phyloP scores from a whole-genome alignment of 345 rosid species.

The Abelmoschus esculentus region DNA sequence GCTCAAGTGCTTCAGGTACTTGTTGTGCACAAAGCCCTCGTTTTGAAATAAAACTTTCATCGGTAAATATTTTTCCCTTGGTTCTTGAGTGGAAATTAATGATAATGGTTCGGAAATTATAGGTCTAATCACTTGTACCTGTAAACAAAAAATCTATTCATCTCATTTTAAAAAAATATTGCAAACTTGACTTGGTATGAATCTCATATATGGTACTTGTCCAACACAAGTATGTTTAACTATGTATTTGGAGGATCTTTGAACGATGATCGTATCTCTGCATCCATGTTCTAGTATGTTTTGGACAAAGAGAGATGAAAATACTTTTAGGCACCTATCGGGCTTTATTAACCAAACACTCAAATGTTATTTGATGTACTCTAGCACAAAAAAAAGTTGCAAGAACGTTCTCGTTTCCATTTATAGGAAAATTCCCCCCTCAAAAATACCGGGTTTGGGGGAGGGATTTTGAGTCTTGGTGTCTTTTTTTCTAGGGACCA shows the following conservation, averaged over 20 bases:
- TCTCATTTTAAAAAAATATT: too few species aligned
- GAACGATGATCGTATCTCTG: too few species aligned
- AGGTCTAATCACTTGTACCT: background rate
- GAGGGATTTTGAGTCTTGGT: background rate
- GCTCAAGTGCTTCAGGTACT: constrained; percentile 79
- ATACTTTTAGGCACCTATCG: background rate
- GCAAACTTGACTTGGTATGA: too few species aligned
- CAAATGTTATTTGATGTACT: background rate
- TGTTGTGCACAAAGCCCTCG: background rate
- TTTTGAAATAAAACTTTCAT: background rate
- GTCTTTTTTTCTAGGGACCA: too few species aligned
- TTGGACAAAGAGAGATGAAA: too few species aligned
- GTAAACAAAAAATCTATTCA: background rate
- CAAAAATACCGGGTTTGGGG: background rate
- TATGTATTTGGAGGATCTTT: too few species aligned
- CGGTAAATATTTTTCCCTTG: background rate
- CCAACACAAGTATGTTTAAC: too few species aligned
- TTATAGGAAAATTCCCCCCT: background rate
- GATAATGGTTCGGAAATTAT: background rate
- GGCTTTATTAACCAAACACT: background rate
- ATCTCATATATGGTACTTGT: background rate
- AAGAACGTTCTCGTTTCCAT: background rate
- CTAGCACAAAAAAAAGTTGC: background rate
- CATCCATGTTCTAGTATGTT: too few species aligned
- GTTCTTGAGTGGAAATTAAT: background rate